Percentiles rank a stretch among this genome's conserved stretches.
Evolutionary conservation across 2,329 filamentous ascomycete genomes (phyloP).

Genomic region (Trichoderma simmonsii): DNA sequence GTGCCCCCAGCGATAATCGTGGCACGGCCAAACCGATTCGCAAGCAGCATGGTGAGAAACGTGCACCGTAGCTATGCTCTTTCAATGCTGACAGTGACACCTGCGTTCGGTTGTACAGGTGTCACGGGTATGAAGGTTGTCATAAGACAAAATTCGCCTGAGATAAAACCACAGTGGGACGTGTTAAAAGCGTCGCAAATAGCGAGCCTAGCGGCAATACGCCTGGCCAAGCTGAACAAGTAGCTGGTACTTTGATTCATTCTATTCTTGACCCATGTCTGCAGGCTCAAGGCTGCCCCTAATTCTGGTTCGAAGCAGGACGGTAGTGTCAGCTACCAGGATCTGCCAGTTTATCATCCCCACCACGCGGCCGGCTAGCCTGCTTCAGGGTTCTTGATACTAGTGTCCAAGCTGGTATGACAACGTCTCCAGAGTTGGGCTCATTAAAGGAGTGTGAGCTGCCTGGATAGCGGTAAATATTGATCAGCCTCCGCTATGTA

Average conservation of each 20-base stretch:
- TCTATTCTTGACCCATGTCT: not conserved
- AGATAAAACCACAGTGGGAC: not conserved
- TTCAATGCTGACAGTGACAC: not conserved
- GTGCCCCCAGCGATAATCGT: slow-evolving; percentile 10
- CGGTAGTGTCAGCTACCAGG: not conserved
- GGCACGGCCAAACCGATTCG: slow-evolving; percentile 8
- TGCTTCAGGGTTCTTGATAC: not conserved
- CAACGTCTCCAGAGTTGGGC: not conserved
- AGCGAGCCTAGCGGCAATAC: not conserved
- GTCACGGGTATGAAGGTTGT: slow-evolving; percentile 2
- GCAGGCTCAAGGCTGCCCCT: not conserved
- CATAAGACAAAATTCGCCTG: slow-evolving; percentile 1
- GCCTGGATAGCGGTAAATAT: not conserved
- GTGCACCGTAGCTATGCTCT: not conserved
- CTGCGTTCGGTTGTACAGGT: not conserved
- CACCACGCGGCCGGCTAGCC: not conserved
- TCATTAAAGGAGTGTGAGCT: not conserved
- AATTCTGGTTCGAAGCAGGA: not conserved
- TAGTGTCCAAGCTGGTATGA: not conserved
- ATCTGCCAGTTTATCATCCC: not conserved
- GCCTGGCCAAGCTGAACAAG: not conserved
- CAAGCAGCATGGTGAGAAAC: slow-evolving; percentile 9
- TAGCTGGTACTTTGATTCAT: not conserved
- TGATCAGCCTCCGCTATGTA: slow-evolving; percentile 2
- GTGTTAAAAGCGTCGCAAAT: not conserved